Evolutionary conservation across 805 yeast genomes (phyloP).

Genomic region (Lachancea meyersii): DNA sequence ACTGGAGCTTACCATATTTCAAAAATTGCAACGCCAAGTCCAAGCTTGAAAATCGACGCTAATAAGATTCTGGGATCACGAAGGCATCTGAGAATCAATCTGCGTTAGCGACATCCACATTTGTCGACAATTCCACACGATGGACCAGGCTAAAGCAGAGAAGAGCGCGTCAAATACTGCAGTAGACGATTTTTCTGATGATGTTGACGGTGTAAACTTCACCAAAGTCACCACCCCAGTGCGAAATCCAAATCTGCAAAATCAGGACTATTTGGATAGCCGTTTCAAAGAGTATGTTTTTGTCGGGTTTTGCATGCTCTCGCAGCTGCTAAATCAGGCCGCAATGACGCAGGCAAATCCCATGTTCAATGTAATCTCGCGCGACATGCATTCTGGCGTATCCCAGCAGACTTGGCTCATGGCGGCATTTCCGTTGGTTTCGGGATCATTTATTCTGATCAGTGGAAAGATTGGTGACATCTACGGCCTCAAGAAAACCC

Average conservation of each 20-base stretch:
- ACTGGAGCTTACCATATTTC: no score
- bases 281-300: conserved; percentile 25
- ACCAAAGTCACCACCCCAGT: no score
- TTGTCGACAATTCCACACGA: no score
- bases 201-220: background rate
- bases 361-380: conserved; percentile 32
- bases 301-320: conserved; percentile 28
- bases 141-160: no score
- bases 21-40: no score
- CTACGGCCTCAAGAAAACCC: conserved; percentile 53
- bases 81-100: no score
- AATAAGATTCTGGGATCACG: no score
- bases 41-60: no score
- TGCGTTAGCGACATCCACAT: no score
- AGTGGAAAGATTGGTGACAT: conserved; percentile 71
- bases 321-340: conserved; percentile 39
- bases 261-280: conserved; percentile 17
- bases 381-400: conserved; percentile 29
- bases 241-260: conserved; percentile 13
- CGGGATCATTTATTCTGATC: conserved; percentile 64
- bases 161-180: background rate
- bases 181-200: background rate
- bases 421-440: conserved; percentile 64
- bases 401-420: conserved; percentile 53
- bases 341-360: conserved; percentile 36